A percentile compares a stretch with the other conserved stretches of the same genome.
Conservation (phyloP, 1,284 basidiomycete species). For the Puccinia polysora region DNA sequence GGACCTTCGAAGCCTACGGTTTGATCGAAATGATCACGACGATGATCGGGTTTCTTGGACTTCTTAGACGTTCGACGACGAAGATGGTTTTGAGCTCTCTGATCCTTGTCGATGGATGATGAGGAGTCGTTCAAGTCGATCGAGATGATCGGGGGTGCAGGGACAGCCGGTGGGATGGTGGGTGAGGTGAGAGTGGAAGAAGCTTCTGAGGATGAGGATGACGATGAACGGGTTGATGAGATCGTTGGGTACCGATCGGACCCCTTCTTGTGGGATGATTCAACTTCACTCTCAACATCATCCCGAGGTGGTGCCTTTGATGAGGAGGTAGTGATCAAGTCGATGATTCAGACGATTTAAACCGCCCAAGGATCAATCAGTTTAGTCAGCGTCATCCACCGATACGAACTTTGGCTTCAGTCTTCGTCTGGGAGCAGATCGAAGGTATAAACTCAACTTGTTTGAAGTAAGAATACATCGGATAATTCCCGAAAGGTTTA, state of each 20-base stretch:
- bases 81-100: background rate
- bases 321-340: background rate
- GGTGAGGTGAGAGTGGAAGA: constrained; percentile 21
- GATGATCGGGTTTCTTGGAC: background rate
- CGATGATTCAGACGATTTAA: too few species aligned
- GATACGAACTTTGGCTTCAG: background rate
- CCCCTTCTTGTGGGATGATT: background rate
- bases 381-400: background rate
- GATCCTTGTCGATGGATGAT: background rate
- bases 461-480: constrained; percentile 38
- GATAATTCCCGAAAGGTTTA: constrained; percentile 41
- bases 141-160: background rate
- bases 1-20: constrained; percentile 36
- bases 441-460: constrained; percentile 5
- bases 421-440: background rate
- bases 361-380: constrained; percentile 8
- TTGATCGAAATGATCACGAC: background rate
- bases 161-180: background rate
- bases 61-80: constrained; percentile 11
- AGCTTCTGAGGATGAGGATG: constrained; percentile 11
- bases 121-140: background rate
- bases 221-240: too few species aligned
- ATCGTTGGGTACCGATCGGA: background rate
- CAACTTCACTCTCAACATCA: background rate
- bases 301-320: constrained; percentile 16